A percentile compares a stretch with the other conserved stretches of the same genome.
Conservation (phyloP, 1,139 yeast genomes). For the Hansenula sp. region DNA sequence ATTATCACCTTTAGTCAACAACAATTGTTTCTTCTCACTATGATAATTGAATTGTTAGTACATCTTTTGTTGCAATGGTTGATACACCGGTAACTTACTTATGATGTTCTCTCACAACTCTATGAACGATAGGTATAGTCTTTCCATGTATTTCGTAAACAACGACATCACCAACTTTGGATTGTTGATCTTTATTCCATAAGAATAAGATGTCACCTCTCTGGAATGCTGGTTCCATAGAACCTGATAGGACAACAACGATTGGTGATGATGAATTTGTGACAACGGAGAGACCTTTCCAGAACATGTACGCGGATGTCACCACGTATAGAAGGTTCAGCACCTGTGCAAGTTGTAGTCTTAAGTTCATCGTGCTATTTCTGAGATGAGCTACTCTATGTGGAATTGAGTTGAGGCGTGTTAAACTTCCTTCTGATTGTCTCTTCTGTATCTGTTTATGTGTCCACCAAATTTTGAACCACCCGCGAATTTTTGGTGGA, state of each 20-base stretch:
- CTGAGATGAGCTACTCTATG: too few relatives aligned
- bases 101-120: slow-evolving; percentile 84
- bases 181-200: slow-evolving; percentile 74
- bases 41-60: slow-evolving; percentile 9
- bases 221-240: slow-evolving; percentile 99
- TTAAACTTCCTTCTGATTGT: not conserved
- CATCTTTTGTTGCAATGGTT: slow-evolving; percentile 16
- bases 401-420: too few relatives aligned
- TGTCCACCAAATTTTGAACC: not conserved
- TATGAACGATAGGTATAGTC: slow-evolving; percentile 90
- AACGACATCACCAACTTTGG: slow-evolving; percentile 89
- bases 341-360: slow-evolving; percentile 46
- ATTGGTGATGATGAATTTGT: slow-evolving; percentile 90
- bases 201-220: slow-evolving; percentile 91
- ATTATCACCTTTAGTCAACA: slow-evolving; percentile 95
- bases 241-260: slow-evolving; percentile 95
- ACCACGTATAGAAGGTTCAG: slow-evolving; percentile 74
- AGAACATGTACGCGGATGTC: slow-evolving; percentile 86
- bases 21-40: slow-evolving; percentile 49
- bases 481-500: too few relatives aligned
- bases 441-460: not conserved
- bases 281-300: slow-evolving; percentile 78
- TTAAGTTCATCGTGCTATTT: slow-evolving; percentile 28
- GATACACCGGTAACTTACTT: slow-evolving; percentile 4
- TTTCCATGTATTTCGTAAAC: slow-evolving; percentile 86